Evolutionary conservation across 495 filamentous ascomycete species (phyloP), one percentile per base, ranked within the genome.

Genomic region (Penicillium maclennaniae): DNA sequence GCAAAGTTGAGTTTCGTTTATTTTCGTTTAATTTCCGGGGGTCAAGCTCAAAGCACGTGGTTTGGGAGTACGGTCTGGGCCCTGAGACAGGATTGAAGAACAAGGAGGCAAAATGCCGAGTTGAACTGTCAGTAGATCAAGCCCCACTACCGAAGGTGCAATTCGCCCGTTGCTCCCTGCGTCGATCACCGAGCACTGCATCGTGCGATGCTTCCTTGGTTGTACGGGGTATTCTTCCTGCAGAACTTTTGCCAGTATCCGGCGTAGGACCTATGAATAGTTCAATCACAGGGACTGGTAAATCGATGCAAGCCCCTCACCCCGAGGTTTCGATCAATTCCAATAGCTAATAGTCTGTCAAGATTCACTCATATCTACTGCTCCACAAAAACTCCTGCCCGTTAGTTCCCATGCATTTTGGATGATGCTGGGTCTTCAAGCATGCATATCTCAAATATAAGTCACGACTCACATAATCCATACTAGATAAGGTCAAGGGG

Each of bases 381-480:
- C 38, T n/a, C 9, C 14, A 1, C 14, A 15, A 14, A 39, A 1
- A 15, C 14, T 7, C 27, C 14, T n/a, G n/a, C 16, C n/a, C 19
- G 19, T 7, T 39, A n/a, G 8, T 40, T n/a, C 10, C 20, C 38
- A 19, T 19, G 37, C 21, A 5, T 14, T 41, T 20, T 47, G 44
- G 34, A 42, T 43, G 26, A 54, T 48, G 28, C 36, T 50, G 42
- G 47, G 53, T 55, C 46, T 55, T 45, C 14, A 46, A 49, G 47
- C 34, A 49, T 47, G 38, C 38, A 56, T 12, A 38, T 47, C 45
- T 47, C 31, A 47, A 6, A 28, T 6, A 16, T 19, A 38, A 36
- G 3, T 12, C 28, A 23, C 28, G 3, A 31, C 6, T 16, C 51
- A 40, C 43, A 38, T 38, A 31, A 12, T 26, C 20, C 17, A 4